Evolutionary conservation across 1,139 yeast genomes (phyloP), one percentile per base, ranked within the genome.

Genomic region (Geotrichum siamense): DNA sequence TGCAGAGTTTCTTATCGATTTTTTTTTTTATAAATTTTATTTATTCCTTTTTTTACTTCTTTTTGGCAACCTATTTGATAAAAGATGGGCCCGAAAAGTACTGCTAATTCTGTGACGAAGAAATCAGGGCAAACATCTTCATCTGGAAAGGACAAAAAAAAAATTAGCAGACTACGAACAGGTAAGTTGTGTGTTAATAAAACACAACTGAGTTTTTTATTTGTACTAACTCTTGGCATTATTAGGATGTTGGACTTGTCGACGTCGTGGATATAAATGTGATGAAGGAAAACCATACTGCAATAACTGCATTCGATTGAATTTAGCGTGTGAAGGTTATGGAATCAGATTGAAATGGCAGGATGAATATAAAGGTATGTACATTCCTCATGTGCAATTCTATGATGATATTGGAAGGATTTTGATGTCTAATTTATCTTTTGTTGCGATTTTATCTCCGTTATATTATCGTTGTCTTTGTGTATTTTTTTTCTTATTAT

Each of bases 211-310:
- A n/a, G 15, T 8, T 15, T n/a, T 15, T 6, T 6, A 28, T 15
- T 15, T 21, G 15, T 19, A 22, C 15, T 13, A 9, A 3, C 15
- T 20, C 12, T 36, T 36, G n/a, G n/a, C 16, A 26, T 9, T 19
- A 28, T 2, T 41, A 50, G 94, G 94, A 1, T 85, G 95, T 61
- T 75, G 80, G 50, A 81, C 91, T 1, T 85, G 95, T 61, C 82
- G 85, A 57, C 73, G 75, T 55, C 70, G 94, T 58, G 69, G 94
- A 45, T 89, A 84, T 45, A 85, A 84, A 59, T 85, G 95, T 68
- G 94, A 84, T 57, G 94, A 85, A 59, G 67, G 65, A 1, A 76
- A 75, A 53, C 44, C 48, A 9, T 20, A 31, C 21, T 47, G 49
- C 31, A 26, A 47, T 27, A 47, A 47, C 37, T 47, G 49, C 20